Conservation (phyloP, 169 alveolate genomes). For the Besnoitia besnoiti region DNA sequence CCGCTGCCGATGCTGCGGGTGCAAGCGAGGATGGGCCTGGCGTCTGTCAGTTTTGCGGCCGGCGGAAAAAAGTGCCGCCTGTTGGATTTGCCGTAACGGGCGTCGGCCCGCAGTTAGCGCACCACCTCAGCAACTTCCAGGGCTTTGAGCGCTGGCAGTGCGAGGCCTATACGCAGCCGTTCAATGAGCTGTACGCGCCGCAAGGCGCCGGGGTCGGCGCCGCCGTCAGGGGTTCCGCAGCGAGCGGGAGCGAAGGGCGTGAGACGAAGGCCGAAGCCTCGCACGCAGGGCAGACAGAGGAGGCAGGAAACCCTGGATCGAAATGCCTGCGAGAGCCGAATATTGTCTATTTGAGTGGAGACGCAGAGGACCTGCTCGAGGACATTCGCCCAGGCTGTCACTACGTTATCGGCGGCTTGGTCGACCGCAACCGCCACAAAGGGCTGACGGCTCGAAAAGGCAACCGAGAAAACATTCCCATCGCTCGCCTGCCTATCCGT, state of each 20-base stretch:
- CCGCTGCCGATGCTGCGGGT: too few species aligned
- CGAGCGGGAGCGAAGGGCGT: too few species aligned
- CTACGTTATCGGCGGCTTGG: conserved; percentile 81
- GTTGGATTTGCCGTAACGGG: not conserved
- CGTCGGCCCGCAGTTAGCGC: not conserved
- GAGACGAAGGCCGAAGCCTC: too few species aligned
- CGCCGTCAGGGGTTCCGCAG: too few species aligned
- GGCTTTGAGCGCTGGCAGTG: not conserved
- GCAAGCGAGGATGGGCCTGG: too few species aligned
- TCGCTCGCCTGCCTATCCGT: conserved; percentile 74
- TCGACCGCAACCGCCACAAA: conserved; percentile 77
- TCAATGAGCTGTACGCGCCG: not conserved
- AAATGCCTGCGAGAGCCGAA: not conserved
- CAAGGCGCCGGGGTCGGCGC: too few species aligned
- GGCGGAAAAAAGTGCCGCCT: not conserved
- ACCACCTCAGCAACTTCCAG: not conserved
- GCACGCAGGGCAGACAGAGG: not conserved
- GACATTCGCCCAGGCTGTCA: conserved; percentile 29
- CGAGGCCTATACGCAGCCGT: not conserved
- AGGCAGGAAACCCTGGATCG: not conserved
- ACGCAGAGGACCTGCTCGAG: conserved; percentile 37
- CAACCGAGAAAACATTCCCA: conserved; percentile 56
- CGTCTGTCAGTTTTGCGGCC: not conserved
- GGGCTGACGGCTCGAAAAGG: conserved; percentile 70
- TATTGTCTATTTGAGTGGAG: conserved; percentile 53